Evolutionary conservation across 306 rosid species (phyloP).

Genomic region (Vigna reflexopilosa): DNA sequence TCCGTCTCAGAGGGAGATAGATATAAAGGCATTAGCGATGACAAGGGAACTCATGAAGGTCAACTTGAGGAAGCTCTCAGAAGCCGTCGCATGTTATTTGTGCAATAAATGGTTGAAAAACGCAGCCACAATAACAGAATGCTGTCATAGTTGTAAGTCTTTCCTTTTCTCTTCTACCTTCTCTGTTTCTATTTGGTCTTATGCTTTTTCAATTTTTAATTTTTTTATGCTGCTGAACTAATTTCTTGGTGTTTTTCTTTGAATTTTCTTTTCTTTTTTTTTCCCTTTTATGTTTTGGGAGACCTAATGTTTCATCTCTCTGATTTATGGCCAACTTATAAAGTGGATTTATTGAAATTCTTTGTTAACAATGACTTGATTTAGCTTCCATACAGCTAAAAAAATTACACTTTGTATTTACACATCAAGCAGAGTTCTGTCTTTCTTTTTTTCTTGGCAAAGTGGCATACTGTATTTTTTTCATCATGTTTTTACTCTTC

Average conservation of each 20-base stretch:
- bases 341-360: constrained; percentile 7
- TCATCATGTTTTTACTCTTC: not conserved
- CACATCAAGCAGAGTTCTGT: not conserved
- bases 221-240: not conserved
- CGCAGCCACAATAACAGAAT: constrained; percentile 52
- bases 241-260: not conserved
- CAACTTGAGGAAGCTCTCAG: constrained; percentile 1
- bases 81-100: constrained; percentile 48
- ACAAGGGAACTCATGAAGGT: not conserved
- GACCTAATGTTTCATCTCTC: not conserved
- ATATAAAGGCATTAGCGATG: constrained; percentile 39
- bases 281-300: not conserved
- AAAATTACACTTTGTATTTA: constrained; percentile 17
- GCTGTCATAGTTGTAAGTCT: constrained; percentile 58
- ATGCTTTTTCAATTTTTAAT: constrained; percentile 12
- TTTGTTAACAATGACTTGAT: not conserved
- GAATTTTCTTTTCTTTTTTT: not conserved
- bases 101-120: constrained; percentile 42
- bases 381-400: not conserved
- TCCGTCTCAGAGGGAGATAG: constrained; percentile 36
- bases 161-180: not conserved
- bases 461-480: not conserved
- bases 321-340: constrained; percentile 20
- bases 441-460: not conserved
- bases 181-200: constrained; percentile 17